Conservation (phyloP, 768 basidiomycete species). For the Termitomyces sp. region DNA sequence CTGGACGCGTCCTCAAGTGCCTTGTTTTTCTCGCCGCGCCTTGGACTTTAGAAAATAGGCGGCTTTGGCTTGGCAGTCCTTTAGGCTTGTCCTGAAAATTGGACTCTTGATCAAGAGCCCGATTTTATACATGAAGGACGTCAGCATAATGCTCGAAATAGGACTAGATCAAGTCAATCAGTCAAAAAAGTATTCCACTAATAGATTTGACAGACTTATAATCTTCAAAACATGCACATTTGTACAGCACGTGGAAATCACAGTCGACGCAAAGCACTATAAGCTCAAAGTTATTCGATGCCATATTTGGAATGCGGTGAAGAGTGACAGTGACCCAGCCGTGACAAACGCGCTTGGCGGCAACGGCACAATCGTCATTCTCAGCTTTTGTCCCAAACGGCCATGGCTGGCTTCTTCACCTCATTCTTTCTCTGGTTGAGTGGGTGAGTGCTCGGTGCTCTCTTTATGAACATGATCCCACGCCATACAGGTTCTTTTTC, state of each 20-base stretch:
- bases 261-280: too few relatives aligned
- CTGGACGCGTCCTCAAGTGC: not conserved
- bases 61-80: too few relatives aligned
- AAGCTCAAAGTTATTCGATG: not conserved
- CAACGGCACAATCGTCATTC: not conserved
- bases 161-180: too few relatives aligned
- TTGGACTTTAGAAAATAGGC: too few relatives aligned
- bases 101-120: too few relatives aligned
- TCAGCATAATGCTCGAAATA: too few relatives aligned
- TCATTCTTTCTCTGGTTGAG: constrained; percentile 42
- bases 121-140: too few relatives aligned
- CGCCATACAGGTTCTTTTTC: constrained; percentile 64
- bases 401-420: constrained; percentile 36
- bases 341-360: not conserved
- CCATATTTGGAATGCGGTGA: not conserved
- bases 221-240: too few relatives aligned
- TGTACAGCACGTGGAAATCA: too few relatives aligned
- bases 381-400: not conserved
- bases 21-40: too few relatives aligned
- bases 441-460: constrained; percentile 23
- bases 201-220: not conserved
- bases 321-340: not conserved
- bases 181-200: too few relatives aligned
- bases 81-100: too few relatives aligned
- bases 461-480: not conserved